Conservation (phyloP, 2,329 filamentous ascomycete genomes). For the Macroventuria anomochaeta region DNA sequence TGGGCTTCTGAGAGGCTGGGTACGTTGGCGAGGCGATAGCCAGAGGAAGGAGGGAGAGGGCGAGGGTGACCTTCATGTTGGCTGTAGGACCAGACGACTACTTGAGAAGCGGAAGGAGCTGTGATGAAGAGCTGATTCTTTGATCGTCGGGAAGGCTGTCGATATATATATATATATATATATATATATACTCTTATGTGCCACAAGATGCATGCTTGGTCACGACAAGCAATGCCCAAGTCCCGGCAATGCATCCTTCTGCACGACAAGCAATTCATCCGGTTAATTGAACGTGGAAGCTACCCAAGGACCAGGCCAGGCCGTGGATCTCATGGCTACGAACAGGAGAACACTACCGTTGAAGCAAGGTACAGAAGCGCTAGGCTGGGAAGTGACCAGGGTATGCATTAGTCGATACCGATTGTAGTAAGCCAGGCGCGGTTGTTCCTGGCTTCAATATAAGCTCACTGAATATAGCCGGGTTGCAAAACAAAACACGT, state of each 20-base stretch:
- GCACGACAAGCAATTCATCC: conserved; percentile 28
- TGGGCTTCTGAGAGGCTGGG: conserved; percentile 10
- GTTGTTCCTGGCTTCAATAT: conserved; percentile 9
- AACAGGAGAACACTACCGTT: conserved; percentile 25
- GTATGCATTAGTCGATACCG: conserved; percentile 2
- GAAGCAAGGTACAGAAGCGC: conserved; percentile 24
- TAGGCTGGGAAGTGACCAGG: conserved; percentile 2
- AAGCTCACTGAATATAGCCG: conserved; percentile 5
- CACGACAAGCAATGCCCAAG: conserved; percentile 10
- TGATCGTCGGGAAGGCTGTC: background rate
- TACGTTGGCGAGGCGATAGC: conserved; percentile 28
- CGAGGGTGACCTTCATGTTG: conserved; percentile 36
- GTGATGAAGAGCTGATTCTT: background rate
- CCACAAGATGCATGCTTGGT: conserved; percentile 5
- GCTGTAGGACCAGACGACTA: background rate
- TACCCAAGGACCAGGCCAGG: conserved; percentile 21
- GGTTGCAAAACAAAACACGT: background rate
- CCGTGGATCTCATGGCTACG: conserved; percentile 11
- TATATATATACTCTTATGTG: conserved; percentile 1
- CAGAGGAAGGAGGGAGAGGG: conserved; percentile 27
- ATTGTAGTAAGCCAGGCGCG: background rate
- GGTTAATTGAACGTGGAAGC: conserved; percentile 1
- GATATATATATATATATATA: too few species aligned
- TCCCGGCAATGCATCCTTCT: conserved; percentile 9
- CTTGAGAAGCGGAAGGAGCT: background rate